phyloP scores from a whole-genome alignment of 2,329 filamentous ascomycete species.

The Myotisia sp. region DNA sequence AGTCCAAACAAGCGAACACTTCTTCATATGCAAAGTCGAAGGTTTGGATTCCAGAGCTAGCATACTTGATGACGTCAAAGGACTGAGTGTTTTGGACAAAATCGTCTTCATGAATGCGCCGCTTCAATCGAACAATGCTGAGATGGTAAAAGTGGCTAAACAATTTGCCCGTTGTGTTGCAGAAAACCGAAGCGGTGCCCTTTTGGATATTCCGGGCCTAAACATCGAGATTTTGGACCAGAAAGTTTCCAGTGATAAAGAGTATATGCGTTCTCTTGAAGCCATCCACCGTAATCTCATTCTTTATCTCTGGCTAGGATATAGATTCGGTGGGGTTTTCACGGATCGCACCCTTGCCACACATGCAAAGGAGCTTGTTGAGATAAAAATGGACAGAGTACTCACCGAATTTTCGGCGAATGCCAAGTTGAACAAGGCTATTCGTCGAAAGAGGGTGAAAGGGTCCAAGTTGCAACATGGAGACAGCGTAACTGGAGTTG shows the following conservation, averaged over 20 bases:
- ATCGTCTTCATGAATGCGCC: conserved; percentile 64
- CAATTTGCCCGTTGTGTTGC: conserved; percentile 58
- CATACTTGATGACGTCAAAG: conserved; percentile 54
- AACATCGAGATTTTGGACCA: conserved; percentile 60
- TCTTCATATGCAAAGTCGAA: conserved; percentile 53
- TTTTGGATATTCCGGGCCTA: conserved; percentile 58
- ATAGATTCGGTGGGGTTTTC: conserved; percentile 72
- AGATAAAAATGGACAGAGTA: conserved; percentile 56
- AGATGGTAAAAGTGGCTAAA: conserved; percentile 36
- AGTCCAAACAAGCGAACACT: conserved; percentile 48
- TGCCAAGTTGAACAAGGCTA: conserved; percentile 26
- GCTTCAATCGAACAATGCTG: conserved; percentile 38
- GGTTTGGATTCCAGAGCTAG: conserved; percentile 56
- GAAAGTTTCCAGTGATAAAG: conserved; percentile 29
- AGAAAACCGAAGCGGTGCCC: conserved; percentile 47
- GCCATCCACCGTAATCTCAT: conserved; percentile 67
- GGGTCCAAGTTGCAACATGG: no score
- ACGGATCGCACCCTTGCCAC: conserved; percentile 59
- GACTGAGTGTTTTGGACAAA: conserved; percentile 57
- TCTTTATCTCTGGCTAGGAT: conserved; percentile 85
- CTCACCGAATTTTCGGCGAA: conserved; percentile 43
- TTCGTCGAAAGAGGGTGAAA: neutral
- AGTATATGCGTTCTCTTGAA: conserved; percentile 58
- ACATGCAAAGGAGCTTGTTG: conserved; percentile 63
- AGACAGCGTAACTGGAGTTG: no score